Evolutionary conservation across 169 alveolate genomes (phyloP), one percentile per base, ranked within the genome.

Genomic region (Cystoisospora suis): DNA sequence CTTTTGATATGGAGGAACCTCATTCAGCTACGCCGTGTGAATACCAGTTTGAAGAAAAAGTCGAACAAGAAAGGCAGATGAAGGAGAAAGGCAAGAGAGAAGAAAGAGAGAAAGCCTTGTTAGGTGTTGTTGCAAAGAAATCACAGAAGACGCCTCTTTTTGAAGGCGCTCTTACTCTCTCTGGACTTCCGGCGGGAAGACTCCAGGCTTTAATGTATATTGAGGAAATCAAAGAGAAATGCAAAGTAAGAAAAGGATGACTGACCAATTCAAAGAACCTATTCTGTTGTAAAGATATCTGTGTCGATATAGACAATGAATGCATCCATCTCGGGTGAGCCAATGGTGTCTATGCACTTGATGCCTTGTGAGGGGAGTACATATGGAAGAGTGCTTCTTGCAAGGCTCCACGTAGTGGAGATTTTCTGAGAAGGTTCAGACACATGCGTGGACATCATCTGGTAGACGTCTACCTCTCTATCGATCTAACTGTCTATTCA

Each of bases 1-100:
- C 88, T 38, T 6, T 80, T 3, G 47, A 29, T 46, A 38, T 80
- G 47, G 88, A 80, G 75, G 88, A 80, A 15, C 75, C 88, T 1
- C 6, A 9, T 9, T 12, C 46, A 6, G 46, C n/a, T n/a, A n/a
- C n/a, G n/a, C n/a, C 77, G 9, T 7, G 9, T 7, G 36, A 65
- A 17, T 29, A 27, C 77, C 42, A 29, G 6, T 7, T 6, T 6
- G 34, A 17, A 12, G 77, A 12, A 38, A 38, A 38, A 65, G 85
- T 38, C 1, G 77, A 9, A 17, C 20, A 20, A 65, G 77, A 65
- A 36, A 44, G 45, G n/a, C 45, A 17, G 34, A 9, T 56, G 32
- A 34, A 27, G 83, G 83, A 4, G 38, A 45, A 53, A 49, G 38
- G 75, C 65, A 77, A 80, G 75, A 47, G 34, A 17, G 46, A 6